Percentiles rank a stretch among this genome's conserved stretches.
Evolutionary conservation across 1,284 basidiomycete species (phyloP).

Genomic region (Trichosporon asahii): DNA sequence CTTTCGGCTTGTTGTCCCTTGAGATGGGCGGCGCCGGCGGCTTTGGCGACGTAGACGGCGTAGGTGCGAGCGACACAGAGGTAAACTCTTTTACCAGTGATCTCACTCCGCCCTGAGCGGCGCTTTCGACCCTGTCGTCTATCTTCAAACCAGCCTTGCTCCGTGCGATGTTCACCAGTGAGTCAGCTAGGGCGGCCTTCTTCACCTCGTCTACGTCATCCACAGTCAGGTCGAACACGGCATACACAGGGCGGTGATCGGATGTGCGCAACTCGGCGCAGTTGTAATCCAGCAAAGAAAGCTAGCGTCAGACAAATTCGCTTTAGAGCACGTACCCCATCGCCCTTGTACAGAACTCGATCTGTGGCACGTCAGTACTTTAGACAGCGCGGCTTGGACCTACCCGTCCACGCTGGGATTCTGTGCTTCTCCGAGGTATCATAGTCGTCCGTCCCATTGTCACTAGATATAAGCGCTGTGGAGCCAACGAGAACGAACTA

Average conservation of each 20-base stretch:
- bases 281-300: conserved; percentile 48
- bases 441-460: conserved; percentile 67
- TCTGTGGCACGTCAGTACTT: conserved; percentile 58
- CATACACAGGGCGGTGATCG: conserved; percentile 94
- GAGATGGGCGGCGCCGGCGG: conserved; percentile 19
- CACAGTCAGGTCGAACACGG: conserved; percentile 71
- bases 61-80: conserved; percentile 13
- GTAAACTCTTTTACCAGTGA: conserved; percentile 29
- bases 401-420: conserved; percentile 95
- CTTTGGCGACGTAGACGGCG: conserved; percentile 11
- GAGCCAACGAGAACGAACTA: conserved; percentile 32
- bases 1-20: conserved; percentile 17
- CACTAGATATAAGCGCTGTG: conserved; percentile 27
- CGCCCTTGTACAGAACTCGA: conserved; percentile 81
- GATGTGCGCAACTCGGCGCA: conserved; percentile 80
- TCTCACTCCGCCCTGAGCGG: conserved; percentile 26
- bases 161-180: conserved; percentile 15
- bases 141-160: conserved; percentile 10
- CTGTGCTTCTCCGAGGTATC: conserved; percentile 95
- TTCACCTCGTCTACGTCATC: conserved; percentile 74
- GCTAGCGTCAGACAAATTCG: conserved; percentile 48
- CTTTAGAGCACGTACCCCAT: conserved; percentile 61
- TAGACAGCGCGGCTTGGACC: conserved; percentile 21
- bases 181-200: conserved; percentile 53
- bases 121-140: conserved; percentile 21